Base-by-base conservation (phyloP, 148 eudicot genomes). In the Rhododendron molle region DNA sequence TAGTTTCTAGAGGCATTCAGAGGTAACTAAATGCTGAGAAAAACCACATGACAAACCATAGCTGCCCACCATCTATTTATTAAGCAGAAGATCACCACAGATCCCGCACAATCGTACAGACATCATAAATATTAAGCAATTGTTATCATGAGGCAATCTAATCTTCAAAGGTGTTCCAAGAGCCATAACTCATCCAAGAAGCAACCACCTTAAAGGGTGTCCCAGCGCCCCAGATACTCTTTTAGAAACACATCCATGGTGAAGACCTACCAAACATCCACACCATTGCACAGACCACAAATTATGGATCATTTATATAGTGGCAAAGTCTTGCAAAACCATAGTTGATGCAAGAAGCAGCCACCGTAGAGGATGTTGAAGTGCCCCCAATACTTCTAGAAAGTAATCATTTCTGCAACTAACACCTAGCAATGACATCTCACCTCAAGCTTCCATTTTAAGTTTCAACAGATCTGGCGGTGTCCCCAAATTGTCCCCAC, bases 191-290 rank as follows among this genome's bases (percentile, higher is more conserved):
- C 20, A 71, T 71, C 36, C 76, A 13, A 71, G 76, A 71, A 71
- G 76, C 76, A 14, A 32, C 76, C 38, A 71, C 20, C 76, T 71
- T 71, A 71, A 28, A 67, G 73, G 73, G 73, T 26, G 73, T 67
- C 73, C 76, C 38, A 28, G 18, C 2, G 20, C 76, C 18, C 38
- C 76, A 71, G 16, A 71, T 71, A 71, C 76, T 30, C 36, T 30
- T 71, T 71, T 2, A 14, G 38, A 71, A 71, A 71, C 38, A 30
- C 10, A 65, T 65, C 71, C 26, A n/a, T 9, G 12, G 71, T 1
- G 71, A 65, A 65, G 71, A 65, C 71, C 71, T n/a, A 65, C 28
- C 71, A 65, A 65, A 65, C 71, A n/a, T 65, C 71, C 71, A 65
- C 71, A 65, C 30, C 13, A 65, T n/a, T 23, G 71, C 71, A 56